These are phyloP conservation scores for Dothideomycetes sp. DNA, from an alignment of 2,329 filamentous ascomycete species.

Conservation along the genomic window DNA sequence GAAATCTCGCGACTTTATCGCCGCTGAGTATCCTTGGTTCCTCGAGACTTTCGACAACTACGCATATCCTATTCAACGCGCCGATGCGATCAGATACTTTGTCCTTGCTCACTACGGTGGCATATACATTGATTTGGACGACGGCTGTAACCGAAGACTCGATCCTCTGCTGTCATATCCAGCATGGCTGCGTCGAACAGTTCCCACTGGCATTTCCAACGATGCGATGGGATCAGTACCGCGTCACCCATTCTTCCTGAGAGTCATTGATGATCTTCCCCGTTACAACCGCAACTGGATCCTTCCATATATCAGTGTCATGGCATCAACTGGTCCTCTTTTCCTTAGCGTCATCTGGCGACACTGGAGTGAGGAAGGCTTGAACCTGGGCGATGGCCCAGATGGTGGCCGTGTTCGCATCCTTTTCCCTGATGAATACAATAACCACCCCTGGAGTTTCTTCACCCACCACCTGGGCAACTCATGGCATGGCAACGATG, in stretches of 20 bases:
- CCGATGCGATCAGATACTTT: constrained; percentile 70
- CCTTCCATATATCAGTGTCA: constrained; percentile 64
- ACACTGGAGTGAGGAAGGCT: constrained; percentile 51
- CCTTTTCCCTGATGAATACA: constrained; percentile 61
- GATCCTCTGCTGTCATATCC: constrained; percentile 60
- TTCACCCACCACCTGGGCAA: constrained; percentile 56
- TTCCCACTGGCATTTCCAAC: constrained; percentile 70
- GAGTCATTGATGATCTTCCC: constrained; percentile 56
- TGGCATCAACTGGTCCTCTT: constrained; percentile 66
- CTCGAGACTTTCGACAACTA: constrained; percentile 60
- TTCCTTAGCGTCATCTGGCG: constrained; percentile 69
- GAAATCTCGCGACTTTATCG: constrained; percentile 59
- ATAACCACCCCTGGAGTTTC: constrained; percentile 58
- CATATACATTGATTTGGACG: constrained; percentile 72
- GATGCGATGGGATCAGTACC: constrained; percentile 67
- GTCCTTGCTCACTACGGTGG: constrained; percentile 66
- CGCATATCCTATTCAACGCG: constrained; percentile 57
- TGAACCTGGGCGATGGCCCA: constrained; percentile 27
- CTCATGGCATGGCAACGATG: constrained; percentile 55
- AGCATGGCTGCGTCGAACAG: constrained; percentile 59
- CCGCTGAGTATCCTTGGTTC: constrained; percentile 62
- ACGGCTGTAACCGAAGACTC: constrained; percentile 54
- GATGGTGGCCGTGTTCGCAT: constrained; percentile 48
- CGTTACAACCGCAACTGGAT: constrained; percentile 59
- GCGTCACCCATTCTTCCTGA: constrained; percentile 63